Base-by-base conservation (phyloP, 2,329 filamentous ascomycete genomes). In the Fusarium aywerte region DNA sequence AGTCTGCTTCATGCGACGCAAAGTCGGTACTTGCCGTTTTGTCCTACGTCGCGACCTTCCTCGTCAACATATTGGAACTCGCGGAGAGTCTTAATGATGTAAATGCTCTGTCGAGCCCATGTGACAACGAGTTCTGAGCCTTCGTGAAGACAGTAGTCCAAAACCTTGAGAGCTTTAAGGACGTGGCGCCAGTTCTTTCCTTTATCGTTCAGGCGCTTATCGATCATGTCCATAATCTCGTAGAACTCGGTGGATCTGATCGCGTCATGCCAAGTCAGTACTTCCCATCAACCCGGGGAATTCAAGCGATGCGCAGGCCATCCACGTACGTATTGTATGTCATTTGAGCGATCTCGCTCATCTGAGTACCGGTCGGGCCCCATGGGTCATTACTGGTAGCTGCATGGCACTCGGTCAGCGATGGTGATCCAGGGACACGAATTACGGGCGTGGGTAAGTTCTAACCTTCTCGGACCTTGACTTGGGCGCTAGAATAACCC, bases 111-210 rank as follows among this genome's bases (percentile, higher is more conserved):
- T 75, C 94, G 91, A 67, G 94, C 94, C 96, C 96, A 99, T 6
- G 95, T 97, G 49, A 99, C 96, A 32, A 97, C 93, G 68, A 97
- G 83, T 80, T 98, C 96, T 1, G 94, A 97, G 45, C 96, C 96
- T 79, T 99, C 96, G 78, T 99, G 96, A 58, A 99, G 85, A 80
- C 94, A 97, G 80, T 99, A 99, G 80, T 99, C 96, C 58, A 98
- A 86, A 52, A 99, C 96, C 79, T 99, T 99, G 71, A 99, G 84
- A 39, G 96, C 96, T 81, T 99, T 99, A 62, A 99, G 83, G 13
- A 99, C 96, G 78, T 99, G 96, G 74, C 96, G 90, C 96, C 96
- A 99, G 79, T 99, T 99, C 85, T 98, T 99, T 76, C 96, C 96
- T 81, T 99, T 98, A 80, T 99, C 96, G 75, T 99, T 99, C 75